phyloP scores from a whole-genome alignment of 345 rosid species.

The Aethionema arabicum region DNA sequence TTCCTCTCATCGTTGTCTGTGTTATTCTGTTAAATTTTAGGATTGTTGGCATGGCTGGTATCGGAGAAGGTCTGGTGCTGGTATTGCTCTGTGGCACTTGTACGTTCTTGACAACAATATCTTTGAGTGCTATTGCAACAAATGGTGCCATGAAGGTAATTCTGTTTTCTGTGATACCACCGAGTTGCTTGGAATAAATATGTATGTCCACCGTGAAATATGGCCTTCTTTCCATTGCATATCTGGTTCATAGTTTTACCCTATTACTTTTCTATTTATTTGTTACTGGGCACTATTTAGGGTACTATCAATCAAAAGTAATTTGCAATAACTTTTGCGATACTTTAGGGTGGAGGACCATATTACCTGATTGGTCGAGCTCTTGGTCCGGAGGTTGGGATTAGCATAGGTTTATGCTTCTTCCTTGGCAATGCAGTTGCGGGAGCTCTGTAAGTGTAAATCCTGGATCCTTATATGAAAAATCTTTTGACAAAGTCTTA shows the following conservation, averaged over 20 bases:
- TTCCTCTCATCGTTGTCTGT: slow-evolving; percentile 22
- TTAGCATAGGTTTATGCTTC: slow-evolving; percentile 98
- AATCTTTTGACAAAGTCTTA: slow-evolving; percentile 16
- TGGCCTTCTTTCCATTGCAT: slow-evolving; percentile 14
- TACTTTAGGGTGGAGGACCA: slow-evolving; percentile 79
- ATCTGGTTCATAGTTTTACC: slow-evolving; percentile 20
- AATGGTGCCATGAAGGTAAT: slow-evolving; percentile 99
- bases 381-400: slow-evolving; percentile 99
- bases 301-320: slow-evolving; percentile 3
- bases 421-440: slow-evolving; percentile 99
- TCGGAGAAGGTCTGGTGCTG: slow-evolving; percentile 72
- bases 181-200: slow-evolving; percentile 2
- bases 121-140: slow-evolving; percentile 98
- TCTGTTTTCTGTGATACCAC: slow-evolving; percentile 14
- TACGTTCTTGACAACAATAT: slow-evolving; percentile 89
- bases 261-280: slow-evolving; percentile 11
- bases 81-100: slow-evolving; percentile 90
- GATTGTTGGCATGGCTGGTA: slow-evolving; percentile 99
- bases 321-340: slow-evolving; percentile 12
- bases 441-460: slow-evolving; percentile 91
- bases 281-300: slow-evolving; percentile 13
- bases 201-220: slow-evolving; percentile 11
- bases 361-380: slow-evolving; percentile 99
- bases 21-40: slow-evolving; percentile 47
- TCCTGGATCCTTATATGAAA: slow-evolving; percentile 29